Percentiles rank a stretch among this genome's conserved stretches.
Conservation (phyloP, 305 asterid species). For the Andrographis paniculata region DNA sequence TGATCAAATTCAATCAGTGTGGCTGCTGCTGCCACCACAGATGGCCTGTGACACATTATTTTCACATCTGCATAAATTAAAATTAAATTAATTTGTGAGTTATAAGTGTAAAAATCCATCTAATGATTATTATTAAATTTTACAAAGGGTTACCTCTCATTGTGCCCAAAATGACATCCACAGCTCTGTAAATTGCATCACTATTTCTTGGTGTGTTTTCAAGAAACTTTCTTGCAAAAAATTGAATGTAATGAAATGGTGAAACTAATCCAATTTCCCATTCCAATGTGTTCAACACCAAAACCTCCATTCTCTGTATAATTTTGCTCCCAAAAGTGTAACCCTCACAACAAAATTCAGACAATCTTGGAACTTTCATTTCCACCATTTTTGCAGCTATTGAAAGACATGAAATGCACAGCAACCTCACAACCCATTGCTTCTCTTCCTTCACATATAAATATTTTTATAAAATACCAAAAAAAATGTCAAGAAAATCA, state of each 20-base stretch:
- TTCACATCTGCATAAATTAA: slow-evolving; percentile 41
- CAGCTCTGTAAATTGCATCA: slow-evolving; percentile 20
- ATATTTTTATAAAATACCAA: background rate
- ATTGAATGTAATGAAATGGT: slow-evolving; percentile 44
- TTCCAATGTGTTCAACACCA: slow-evolving; percentile 44
- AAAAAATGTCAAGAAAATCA: background rate
- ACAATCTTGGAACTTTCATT: slow-evolving; percentile 25
- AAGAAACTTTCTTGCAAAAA: slow-evolving; percentile 32
- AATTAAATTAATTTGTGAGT: background rate
- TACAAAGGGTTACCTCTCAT: slow-evolving; percentile 28
- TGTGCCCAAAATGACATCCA: slow-evolving; percentile 24
- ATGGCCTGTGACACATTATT: slow-evolving; percentile 36
- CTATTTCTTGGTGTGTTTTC: slow-evolving; percentile 6
- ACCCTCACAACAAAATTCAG: slow-evolving; percentile 30
- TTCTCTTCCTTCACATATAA: slow-evolving; percentile 24
- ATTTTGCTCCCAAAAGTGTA: slow-evolving; percentile 32
- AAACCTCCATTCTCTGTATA: slow-evolving; percentile 47
- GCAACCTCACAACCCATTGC: slow-evolving; percentile 39
- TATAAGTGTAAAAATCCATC: no score
- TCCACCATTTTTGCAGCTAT: slow-evolving; percentile 75
- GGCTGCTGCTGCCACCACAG: slow-evolving; percentile 66
- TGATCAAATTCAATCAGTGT: slow-evolving; percentile 47
- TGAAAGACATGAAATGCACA: slow-evolving; percentile 50
- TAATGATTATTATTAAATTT: no score
- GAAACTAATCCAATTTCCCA: slow-evolving; percentile 48